Evolutionary conservation across 257 asterid genomes (phyloP).

Genomic region (Nicotiana obtusifolia): DNA sequence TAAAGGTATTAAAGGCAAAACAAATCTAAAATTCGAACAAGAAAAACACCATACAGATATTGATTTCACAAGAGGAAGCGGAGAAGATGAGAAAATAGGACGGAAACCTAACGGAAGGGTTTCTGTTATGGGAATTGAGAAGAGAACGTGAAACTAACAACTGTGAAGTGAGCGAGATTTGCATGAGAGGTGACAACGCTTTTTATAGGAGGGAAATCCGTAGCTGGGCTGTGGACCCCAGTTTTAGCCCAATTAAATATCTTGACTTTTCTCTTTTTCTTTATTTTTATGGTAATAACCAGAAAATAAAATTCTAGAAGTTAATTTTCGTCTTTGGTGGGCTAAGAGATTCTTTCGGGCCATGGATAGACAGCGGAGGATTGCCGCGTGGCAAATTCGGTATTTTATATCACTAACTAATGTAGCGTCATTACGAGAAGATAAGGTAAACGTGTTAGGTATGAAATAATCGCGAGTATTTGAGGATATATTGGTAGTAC

Average conservation of each 20-base stretch:
- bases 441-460: slow-evolving; percentile 7
- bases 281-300: neutral
- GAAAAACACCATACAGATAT: slow-evolving; percentile 66
- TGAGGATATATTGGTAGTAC: neutral
- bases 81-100: neutral
- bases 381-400: slow-evolving; percentile 36
- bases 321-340: neutral
- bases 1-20: neutral
- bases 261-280: neutral
- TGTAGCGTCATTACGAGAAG: neutral
- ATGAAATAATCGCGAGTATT: slow-evolving; percentile 17
- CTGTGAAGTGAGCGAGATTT: slow-evolving; percentile 58
- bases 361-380: slow-evolving; percentile 14
- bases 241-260: neutral
- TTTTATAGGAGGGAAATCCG: slow-evolving; percentile 41
- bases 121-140: neutral
- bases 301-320: neutral
- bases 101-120: slow-evolving; percentile 42
- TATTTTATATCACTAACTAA: no score
- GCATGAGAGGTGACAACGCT: slow-evolving; percentile 45
- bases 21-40: slow-evolving; percentile 28
- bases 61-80: neutral
- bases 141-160: slow-evolving; percentile 25
- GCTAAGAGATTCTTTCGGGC: slow-evolving; percentile 13
- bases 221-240: slow-evolving; percentile 15